Conservation (phyloP, 441 rosid species). For the Adansonia rubrostipa region DNA sequence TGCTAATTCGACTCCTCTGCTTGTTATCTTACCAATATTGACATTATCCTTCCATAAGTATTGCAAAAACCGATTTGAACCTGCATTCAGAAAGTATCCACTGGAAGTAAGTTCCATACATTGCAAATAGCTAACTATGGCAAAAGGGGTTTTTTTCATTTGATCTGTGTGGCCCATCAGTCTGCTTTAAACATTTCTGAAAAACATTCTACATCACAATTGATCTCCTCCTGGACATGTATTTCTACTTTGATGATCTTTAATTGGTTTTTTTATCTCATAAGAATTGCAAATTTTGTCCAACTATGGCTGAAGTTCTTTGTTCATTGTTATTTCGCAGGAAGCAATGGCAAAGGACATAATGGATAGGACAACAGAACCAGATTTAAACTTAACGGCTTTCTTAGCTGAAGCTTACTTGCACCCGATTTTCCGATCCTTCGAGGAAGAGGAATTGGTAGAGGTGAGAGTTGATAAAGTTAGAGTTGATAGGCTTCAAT, state of each 20-base stretch:
- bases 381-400: slow-evolving; percentile 60
- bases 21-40: slow-evolving; percentile 70
- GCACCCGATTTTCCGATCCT: slow-evolving; percentile 85
- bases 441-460: slow-evolving; percentile 44
- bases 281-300: background rate
- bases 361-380: slow-evolving; percentile 58
- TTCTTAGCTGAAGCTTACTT: slow-evolving; percentile 84
- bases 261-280: background rate
- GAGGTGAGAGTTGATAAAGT: slow-evolving; percentile 55
- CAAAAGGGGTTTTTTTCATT: background rate
- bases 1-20: slow-evolving; percentile 87
- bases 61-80: slow-evolving; percentile 88
- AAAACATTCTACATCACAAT: no score
- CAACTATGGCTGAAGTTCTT: background rate
- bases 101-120: slow-evolving; percentile 61
- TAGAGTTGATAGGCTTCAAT: slow-evolving; percentile 52
- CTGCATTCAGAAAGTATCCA: slow-evolving; percentile 85
- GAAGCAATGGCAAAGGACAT: slow-evolving; percentile 91
- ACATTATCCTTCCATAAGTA: slow-evolving; percentile 84
- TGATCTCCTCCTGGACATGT: no score
- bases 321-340: slow-evolving; percentile 43
- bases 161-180: background rate
- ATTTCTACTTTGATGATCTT: background rate
- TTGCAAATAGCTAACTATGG: background rate
- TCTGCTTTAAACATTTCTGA: no score